Percentiles rank a stretch among this genome's conserved stretches.
Conservation (phyloP, 2,329 filamentous ascomycete genomes). For the Aspergillus sp. region DNA sequence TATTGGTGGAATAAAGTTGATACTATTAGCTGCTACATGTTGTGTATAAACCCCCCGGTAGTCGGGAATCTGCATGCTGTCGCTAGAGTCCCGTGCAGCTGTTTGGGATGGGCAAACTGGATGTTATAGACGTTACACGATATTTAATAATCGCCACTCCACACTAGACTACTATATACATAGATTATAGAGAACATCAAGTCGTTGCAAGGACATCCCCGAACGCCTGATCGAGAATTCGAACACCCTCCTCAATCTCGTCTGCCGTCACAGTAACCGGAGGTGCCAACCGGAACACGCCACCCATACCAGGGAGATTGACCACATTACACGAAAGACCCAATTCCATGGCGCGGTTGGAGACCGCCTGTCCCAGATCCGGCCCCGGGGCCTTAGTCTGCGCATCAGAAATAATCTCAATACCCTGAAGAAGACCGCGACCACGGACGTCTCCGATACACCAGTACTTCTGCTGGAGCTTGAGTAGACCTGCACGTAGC, state of each 20-base stretch:
- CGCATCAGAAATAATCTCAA: conserved; percentile 56
- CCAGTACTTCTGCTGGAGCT: conserved; percentile 50
- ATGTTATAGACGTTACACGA: too few relatives aligned
- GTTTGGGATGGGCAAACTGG: too few relatives aligned
- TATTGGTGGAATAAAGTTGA: too few relatives aligned
- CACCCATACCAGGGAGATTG: conserved; percentile 54
- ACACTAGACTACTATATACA: too few relatives aligned
- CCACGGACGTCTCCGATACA: conserved; percentile 63
- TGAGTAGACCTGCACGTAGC: conserved; percentile 48
- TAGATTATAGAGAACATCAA: not conserved
- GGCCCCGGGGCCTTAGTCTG: conserved; percentile 47
- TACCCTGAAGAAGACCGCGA: conserved; percentile 56
- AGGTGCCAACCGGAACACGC: conserved; percentile 59
- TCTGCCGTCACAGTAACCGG: conserved; percentile 56
- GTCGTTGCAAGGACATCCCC: conserved; percentile 9
- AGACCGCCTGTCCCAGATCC: conserved; percentile 49
- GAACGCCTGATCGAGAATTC: conserved; percentile 58
- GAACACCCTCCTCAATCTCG: conserved; percentile 51
- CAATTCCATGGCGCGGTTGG: conserved; percentile 48
- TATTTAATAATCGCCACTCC: too few relatives aligned
- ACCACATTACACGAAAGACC: conserved; percentile 59
- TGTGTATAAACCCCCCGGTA: too few relatives aligned
- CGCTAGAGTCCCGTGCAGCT: too few relatives aligned
- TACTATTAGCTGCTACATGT: too few relatives aligned
- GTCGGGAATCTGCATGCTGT: too few relatives aligned